phyloP scores from a whole-genome alignment of 2,329 filamentous ascomycete species.

The Pestalotiopsis sp. region DNA sequence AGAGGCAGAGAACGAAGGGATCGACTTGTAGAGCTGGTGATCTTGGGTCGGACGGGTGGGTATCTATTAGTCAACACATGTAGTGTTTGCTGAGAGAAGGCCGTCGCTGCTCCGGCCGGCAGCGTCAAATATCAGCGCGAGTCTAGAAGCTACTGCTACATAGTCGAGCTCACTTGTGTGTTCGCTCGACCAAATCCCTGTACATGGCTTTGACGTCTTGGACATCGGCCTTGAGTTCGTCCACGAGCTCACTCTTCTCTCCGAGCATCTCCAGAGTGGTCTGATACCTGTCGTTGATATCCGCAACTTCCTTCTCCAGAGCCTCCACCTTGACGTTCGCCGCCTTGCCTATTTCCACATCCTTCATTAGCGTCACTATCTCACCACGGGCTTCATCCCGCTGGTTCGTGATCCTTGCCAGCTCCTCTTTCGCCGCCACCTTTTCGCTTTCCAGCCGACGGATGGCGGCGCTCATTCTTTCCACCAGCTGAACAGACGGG shows the following conservation, averaged over 20 bases:
- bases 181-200: slow-evolving; percentile 85
- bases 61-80: background rate
- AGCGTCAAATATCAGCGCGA: background rate
- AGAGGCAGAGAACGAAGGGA: slow-evolving; percentile 81
- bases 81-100: background rate
- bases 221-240: slow-evolving; percentile 88
- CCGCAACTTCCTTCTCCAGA: slow-evolving; percentile 69
- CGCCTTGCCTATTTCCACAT: slow-evolving; percentile 71
- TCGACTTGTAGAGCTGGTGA: slow-evolving; percentile 52
- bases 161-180: slow-evolving; percentile 60
- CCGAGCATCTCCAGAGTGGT: slow-evolving; percentile 93
- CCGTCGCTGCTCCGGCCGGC: background rate
- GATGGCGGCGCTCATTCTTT: slow-evolving; percentile 93
- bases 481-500: slow-evolving; percentile 91
- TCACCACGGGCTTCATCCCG: slow-evolving; percentile 90
- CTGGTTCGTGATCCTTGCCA: slow-evolving; percentile 78
- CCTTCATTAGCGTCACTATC: slow-evolving; percentile 88
- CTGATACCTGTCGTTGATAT: slow-evolving; percentile 79
- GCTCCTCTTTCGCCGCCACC: slow-evolving; percentile 84
- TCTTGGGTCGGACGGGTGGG: background rate
- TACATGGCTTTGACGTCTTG: slow-evolving; percentile 96
- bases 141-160: background rate
- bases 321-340: slow-evolving; percentile 62
- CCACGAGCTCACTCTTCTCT: slow-evolving; percentile 94
- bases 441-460: slow-evolving; percentile 91